phyloP scores from a whole-genome alignment of 331 rosid genomes.

The Rosa hybrid region DNA sequence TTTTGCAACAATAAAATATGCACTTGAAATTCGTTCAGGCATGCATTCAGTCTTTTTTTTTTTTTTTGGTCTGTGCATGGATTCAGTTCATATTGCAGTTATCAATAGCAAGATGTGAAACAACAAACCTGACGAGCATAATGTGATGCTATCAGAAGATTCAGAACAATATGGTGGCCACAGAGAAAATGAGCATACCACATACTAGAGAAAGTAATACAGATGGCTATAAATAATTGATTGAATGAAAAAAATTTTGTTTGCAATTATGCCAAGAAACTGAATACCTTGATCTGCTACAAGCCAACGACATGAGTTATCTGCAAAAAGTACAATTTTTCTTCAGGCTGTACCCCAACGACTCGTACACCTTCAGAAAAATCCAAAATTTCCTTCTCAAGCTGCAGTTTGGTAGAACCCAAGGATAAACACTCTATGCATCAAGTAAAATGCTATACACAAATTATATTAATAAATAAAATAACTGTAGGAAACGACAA shows the following conservation, averaged over 20 bases:
- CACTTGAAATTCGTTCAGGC: neutral
- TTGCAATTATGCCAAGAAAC: neutral
- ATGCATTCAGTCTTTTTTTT: neutral
- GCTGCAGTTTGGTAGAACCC: constrained; percentile 38
- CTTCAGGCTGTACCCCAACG: constrained; percentile 66
- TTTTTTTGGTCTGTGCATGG: neutral
- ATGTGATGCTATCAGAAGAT: constrained; percentile 1
- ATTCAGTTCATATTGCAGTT: neutral
- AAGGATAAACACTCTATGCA: neutral
- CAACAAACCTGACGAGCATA: constrained; percentile 15
- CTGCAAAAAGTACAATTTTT: constrained; percentile 87
- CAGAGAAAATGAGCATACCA: constrained; percentile 17
- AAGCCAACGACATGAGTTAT: constrained; percentile 84
- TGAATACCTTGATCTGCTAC: constrained; percentile 78
- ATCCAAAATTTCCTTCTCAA: constrained; percentile 68
- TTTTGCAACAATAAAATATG: neutral
- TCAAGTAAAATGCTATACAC: neutral
- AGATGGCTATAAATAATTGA: constrained; percentile 5
- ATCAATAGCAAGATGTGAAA: constrained; percentile 4
- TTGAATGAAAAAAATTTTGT: neutral
- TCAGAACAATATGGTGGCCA: constrained; percentile 6
- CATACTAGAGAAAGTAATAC: constrained; percentile 6
- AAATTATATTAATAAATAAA: neutral
- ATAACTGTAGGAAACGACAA: neutral
- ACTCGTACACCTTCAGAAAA: constrained; percentile 80